These are phyloP conservation scores for Ophiorrhiza pumila DNA, from an alignment of 257 asterid species.

Conservation along the genomic window DNA sequence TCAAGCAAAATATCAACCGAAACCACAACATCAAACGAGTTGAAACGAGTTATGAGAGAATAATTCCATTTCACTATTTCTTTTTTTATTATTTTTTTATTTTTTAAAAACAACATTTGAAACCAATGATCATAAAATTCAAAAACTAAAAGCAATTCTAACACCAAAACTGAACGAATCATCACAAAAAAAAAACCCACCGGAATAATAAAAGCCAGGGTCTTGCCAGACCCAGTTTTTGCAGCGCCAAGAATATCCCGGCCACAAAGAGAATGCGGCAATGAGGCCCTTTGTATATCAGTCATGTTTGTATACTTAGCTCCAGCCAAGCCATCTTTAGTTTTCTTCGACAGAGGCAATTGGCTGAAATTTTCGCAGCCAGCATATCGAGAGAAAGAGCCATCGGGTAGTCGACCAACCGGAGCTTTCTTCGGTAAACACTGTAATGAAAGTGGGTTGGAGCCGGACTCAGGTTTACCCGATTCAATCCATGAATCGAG, in stretches of 20 bases:
- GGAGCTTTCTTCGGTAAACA: constrained; percentile 51
- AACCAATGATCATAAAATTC: not conserved
- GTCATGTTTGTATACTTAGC: constrained; percentile 59
- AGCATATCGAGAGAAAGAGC: constrained; percentile 63
- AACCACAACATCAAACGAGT: not conserved
- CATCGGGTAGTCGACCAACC: constrained; percentile 53
- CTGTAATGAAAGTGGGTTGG: constrained; percentile 62
- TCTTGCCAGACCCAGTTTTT: constrained; percentile 96
- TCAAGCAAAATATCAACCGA: not conserved
- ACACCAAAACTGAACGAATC: not conserved
- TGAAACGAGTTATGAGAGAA: not conserved
- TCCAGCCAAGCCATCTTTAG: constrained; percentile 65
- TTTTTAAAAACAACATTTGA: not conserved
- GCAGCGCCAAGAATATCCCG: constrained; percentile 97
- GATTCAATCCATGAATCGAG: constrained; percentile 72
- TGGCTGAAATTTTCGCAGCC: constrained; percentile 68
- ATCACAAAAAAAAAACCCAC: constrained; percentile 37
- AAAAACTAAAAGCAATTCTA: not conserved
- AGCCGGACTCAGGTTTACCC: constrained; percentile 69
- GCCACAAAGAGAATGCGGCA: constrained; percentile 88
- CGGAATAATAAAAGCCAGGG: constrained; percentile 83
- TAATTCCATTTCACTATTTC: no score
- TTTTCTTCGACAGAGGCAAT: constrained; percentile 70
- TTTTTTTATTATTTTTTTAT: no score
- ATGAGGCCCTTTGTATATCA: constrained; percentile 88